A percentile compares a stretch with the other conserved stretches of the same genome.
These are phyloP conservation scores for Anacardium occidentale DNA, from an alignment of 345 rosid genomes.

Conservation along the genomic window DNA sequence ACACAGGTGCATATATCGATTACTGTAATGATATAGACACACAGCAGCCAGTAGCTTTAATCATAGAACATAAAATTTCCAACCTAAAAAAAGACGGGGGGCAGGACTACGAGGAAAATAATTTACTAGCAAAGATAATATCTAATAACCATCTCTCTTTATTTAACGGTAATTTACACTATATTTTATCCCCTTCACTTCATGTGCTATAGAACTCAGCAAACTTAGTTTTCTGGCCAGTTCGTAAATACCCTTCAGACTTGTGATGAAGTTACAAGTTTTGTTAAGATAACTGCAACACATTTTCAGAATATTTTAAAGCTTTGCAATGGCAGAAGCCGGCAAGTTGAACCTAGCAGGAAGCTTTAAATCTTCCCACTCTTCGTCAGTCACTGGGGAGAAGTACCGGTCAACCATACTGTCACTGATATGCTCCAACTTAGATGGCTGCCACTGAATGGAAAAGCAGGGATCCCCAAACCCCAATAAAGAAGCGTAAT, in stretches of 20 bases:
- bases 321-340: conserved; percentile 55
- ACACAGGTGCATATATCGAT: too few relatives aligned
- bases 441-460: conserved; percentile 75
- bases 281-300: background rate
- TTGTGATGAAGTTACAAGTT: background rate
- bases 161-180: background rate
- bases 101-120: background rate
- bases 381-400: conserved; percentile 46
- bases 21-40: too few relatives aligned
- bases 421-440: conserved; percentile 55
- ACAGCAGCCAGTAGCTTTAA: too few relatives aligned
- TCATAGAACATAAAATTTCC: too few relatives aligned
- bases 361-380: conserved; percentile 72
- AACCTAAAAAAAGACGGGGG: background rate
- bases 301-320: conserved; percentile 29
- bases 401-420: conserved; percentile 64
- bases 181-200: background rate
- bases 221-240: conserved; percentile 6
- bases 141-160: background rate
- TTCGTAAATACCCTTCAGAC: background rate
- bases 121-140: background rate
- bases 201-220: background rate
- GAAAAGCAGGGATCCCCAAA: background rate
- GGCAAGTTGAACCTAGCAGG: conserved; percentile 59
- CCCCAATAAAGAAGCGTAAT: background rate